Evolutionary conservation across 163 green algal species (phyloP).

Genomic region (Smithsoniella earleae): DNA sequence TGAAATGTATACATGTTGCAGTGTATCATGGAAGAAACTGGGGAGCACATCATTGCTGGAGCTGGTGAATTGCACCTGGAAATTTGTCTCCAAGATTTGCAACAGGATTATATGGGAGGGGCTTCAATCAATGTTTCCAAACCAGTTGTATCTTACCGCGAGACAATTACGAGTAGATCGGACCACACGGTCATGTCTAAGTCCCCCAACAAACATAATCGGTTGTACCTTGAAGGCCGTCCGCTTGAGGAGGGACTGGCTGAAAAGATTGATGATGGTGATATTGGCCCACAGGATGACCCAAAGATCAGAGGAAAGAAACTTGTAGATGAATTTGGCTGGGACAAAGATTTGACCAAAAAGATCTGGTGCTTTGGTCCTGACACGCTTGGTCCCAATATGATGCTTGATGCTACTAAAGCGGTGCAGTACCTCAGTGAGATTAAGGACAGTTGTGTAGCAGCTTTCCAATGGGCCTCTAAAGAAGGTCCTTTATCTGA

Average conservation of each 20-base stretch:
- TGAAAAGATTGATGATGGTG: constrained; percentile 95
- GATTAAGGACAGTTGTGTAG: constrained; percentile 97
- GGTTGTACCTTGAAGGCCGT: constrained; percentile 83
- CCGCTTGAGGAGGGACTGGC: constrained; percentile 93
- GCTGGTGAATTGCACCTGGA: constrained; percentile 95
- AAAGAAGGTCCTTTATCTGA: constrained; percentile 94
- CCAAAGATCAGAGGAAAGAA: constrained; percentile 63
- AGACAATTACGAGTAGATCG: constrained; percentile 79
- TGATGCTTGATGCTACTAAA: constrained; percentile 95
- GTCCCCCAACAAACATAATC: constrained; percentile 99
- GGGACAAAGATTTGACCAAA: constrained; percentile 96
- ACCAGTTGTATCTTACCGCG: constrained; percentile 97
- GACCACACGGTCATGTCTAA: constrained; percentile 97
- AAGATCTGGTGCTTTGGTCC: constrained; percentile 99
- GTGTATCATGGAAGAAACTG: constrained; percentile 97
- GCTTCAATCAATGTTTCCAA: constrained; percentile 95
- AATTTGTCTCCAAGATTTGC: constrained; percentile 99
- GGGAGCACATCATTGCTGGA: constrained; percentile 94
- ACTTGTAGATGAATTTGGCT: constrained; percentile 90
- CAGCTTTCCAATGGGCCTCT: constrained; percentile 95
- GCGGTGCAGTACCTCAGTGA: constrained; percentile 99
- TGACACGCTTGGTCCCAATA: constrained; percentile 95
- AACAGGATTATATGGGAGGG: constrained; percentile 99
- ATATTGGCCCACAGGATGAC: constrained; percentile 46
- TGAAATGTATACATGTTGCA: too few species aligned